phyloP scores from a whole-genome alignment of 345 rosid species.

The Eucalyptus sp. region DNA sequence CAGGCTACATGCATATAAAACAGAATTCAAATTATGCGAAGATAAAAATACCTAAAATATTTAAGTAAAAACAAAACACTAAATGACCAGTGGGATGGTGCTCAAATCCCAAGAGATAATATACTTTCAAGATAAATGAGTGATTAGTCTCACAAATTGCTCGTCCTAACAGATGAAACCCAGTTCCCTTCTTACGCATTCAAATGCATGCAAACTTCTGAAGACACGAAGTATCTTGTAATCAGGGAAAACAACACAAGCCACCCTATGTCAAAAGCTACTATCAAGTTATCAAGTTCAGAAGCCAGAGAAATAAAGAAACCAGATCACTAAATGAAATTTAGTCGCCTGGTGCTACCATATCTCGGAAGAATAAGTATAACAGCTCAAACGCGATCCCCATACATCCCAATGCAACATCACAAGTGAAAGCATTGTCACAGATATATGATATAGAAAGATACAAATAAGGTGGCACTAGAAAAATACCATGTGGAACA shows the following conservation, averaged over 20 bases:
- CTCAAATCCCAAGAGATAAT: background rate
- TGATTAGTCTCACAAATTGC: background rate
- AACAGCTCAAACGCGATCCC: background rate
- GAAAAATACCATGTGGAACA: constrained; percentile 72
- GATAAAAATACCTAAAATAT: background rate
- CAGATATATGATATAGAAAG: background rate
- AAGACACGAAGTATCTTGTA: background rate
- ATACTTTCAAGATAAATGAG: background rate
- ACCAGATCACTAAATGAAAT: background rate
- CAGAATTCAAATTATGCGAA: background rate
- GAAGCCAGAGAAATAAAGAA: background rate
- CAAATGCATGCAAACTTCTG: background rate
- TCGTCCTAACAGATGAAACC: background rate
- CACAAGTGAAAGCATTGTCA: background rate
- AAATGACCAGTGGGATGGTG: background rate
- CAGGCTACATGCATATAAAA: background rate
- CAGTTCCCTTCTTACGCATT: background rate
- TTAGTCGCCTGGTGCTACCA: background rate
- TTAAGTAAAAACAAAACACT: background rate
- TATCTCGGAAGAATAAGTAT: background rate
- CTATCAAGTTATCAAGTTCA: background rate
- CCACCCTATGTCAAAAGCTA: background rate
- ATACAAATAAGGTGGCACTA: background rate
- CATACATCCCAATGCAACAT: background rate
- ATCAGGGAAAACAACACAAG: background rate